Conservation (phyloP, 1,139 yeast genomes). For the Geotrichum reessii region DNA sequence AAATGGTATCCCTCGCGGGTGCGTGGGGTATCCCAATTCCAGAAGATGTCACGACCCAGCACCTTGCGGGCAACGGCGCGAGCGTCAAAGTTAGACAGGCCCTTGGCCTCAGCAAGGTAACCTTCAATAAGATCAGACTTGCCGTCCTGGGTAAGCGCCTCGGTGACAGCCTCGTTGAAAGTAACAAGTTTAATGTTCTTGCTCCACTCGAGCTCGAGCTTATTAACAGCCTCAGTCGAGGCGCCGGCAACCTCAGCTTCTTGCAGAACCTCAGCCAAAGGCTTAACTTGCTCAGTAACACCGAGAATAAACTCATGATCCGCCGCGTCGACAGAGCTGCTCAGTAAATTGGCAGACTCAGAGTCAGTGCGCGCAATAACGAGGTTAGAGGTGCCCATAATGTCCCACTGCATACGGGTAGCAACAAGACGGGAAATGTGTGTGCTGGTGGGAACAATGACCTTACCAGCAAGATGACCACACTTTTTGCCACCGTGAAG, state of each 20-base stretch:
- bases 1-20: conserved; percentile 54
- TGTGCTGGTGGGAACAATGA: conserved; percentile 55
- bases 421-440: conserved; percentile 54
- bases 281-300: conserved; percentile 38
- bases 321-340: conserved; percentile 50
- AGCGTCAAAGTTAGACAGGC: conserved; percentile 35
- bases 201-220: conserved; percentile 45
- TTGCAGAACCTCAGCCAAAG: conserved; percentile 45
- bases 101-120: conserved; percentile 31
- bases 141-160: conserved; percentile 32
- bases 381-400: conserved; percentile 55
- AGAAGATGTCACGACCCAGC: conserved; percentile 36
- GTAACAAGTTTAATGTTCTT: conserved; percentile 42
- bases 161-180: conserved; percentile 45
- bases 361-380: conserved; percentile 59
- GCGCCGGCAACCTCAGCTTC: conserved; percentile 43
- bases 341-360: conserved; percentile 50
- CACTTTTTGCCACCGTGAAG: conserved; percentile 62
- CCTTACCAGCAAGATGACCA: conserved; percentile 60
- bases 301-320: conserved; percentile 55
- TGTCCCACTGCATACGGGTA: conserved; percentile 59
- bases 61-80: conserved; percentile 35
- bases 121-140: conserved; percentile 34
- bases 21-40: conserved; percentile 56
- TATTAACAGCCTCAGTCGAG: conserved; percentile 35